A percentile compares a stretch with the other conserved stretches of the same genome.
phyloP scores from a whole-genome alignment of 2,329 filamentous ascomycete species.

The Exophiala xenobiotica region DNA sequence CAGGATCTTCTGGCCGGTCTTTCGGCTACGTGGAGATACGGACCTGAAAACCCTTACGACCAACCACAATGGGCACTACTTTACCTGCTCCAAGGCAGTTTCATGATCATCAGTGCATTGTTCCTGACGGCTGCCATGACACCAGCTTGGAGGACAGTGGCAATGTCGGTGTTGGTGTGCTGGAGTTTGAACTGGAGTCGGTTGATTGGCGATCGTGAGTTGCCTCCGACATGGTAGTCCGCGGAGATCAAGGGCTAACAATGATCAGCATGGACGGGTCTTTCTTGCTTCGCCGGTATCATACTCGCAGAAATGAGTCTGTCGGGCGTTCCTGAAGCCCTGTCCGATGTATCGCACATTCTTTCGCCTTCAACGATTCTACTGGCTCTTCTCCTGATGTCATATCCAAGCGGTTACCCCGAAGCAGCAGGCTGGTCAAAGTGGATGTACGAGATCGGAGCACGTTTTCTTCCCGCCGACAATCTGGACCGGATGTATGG shows the following conservation, averaged over 20 bases:
- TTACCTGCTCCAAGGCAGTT: constrained; percentile 55
- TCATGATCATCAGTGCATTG: constrained; percentile 56
- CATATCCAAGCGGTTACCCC: constrained; percentile 58
- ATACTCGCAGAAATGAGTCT: constrained; percentile 55
- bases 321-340: constrained; percentile 40
- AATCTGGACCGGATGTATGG: constrained; percentile 51
- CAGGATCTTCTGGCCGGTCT: constrained; percentile 48
- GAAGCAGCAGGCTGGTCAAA: constrained; percentile 57
- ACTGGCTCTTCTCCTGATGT: constrained; percentile 57
- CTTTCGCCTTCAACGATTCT: constrained; percentile 45
- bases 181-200: constrained; percentile 44
- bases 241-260: constrained; percentile 10
- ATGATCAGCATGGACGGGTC: constrained; percentile 46
- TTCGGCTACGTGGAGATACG: constrained; percentile 53
- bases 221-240: neutral
- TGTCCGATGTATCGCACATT: constrained; percentile 47
- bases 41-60: constrained; percentile 53
- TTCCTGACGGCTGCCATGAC: constrained; percentile 53
- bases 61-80: constrained; percentile 60
- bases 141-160: constrained; percentile 51
- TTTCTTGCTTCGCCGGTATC: constrained; percentile 61
- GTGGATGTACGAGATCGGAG: constrained; percentile 14
- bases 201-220: constrained; percentile 37
- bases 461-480: constrained; percentile 42
- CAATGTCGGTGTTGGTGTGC: constrained; percentile 48